Base-by-base conservation (phyloP, 2,329 filamentous ascomycete species). In the Pseudogymnoascus sp. region DNA sequence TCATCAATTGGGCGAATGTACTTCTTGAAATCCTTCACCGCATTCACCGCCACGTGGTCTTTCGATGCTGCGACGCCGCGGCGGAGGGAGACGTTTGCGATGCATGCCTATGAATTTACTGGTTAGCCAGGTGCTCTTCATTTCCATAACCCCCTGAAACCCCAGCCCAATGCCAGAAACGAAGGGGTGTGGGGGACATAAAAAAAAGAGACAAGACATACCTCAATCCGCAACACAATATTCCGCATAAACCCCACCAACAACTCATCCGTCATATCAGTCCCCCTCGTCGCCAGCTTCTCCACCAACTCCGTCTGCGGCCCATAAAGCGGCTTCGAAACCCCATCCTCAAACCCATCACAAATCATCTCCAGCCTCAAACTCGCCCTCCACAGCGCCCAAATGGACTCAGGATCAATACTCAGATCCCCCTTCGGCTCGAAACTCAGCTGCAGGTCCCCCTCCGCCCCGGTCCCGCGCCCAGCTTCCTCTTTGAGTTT, bases 141-240 rank as follows among this genome's bases (percentile, higher is more conserved):
- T n/a, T n/a, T n/a, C n/a, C n/a, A n/a, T n/a, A 23, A 23, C 23
- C 23, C 3, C 23, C 4, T 4, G n/a, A 23, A 23, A 23, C 23
- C 23, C 23, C 23, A 23, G 23, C 23, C 23, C 2, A 23, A 23
- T 23, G 23, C 23, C 23, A 23, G 23, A 23, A 23, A 23, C 23
- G 23, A 23, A 23, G 23, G 23, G 4, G 23, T 23, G 23, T n/a
- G n/a, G n/a, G n/a, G n/a, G n/a, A n/a, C n/a, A n/a, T n/a, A n/a
- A 16, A 23, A 4, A 0, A 60, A 39, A 16, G n/a, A 1, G 13
- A 8, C 1, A n/a, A 16, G 6, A 63, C 67, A 66, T 80, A 96
- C 92, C 86, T 99, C 95, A 74, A 99, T 96, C 72, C 95, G 86
- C 74, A 90, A 93, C 70, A 99, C 90, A 81, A 97, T 92, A 74